These are phyloP conservation scores for Cucurbita ficifolia DNA, from an alignment of 306 rosid genomes.

Conservation along the genomic window DNA sequence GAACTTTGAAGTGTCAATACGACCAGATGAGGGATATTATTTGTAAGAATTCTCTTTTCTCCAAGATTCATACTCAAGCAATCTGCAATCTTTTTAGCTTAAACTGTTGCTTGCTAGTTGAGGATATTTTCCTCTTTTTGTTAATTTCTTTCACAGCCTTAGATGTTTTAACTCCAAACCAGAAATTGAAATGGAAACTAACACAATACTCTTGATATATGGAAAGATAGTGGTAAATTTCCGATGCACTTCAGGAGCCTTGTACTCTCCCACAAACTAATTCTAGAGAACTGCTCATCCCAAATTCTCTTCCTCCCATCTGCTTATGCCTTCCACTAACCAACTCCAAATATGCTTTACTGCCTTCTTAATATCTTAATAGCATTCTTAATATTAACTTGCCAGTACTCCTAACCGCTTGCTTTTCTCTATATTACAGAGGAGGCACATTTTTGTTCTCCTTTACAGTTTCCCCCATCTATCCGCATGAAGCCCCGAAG, in stretches of 20 bases:
- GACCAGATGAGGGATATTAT: constrained; percentile 90
- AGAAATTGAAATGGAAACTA: not conserved
- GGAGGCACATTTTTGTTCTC: constrained; percentile 71
- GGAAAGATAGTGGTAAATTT: not conserved
- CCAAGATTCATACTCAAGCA: not conserved
- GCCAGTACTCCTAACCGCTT: not conserved
- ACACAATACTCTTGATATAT: not conserved
- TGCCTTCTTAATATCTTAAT: not conserved
- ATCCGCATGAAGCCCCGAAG: constrained; percentile 91
- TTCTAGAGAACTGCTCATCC: not conserved
- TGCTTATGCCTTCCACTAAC: not conserved
- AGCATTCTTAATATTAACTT: not conserved
- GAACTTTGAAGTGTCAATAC: constrained; percentile 88
- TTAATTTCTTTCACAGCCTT: not conserved
- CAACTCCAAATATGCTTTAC: not conserved
- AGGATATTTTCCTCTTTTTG: not conserved
- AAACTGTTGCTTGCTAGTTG: not conserved
- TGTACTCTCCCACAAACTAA: not conserved
- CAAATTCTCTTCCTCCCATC: not conserved
- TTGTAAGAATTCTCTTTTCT: constrained; percentile 30
- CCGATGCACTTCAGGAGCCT: not conserved
- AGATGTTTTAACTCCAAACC: not conserved
- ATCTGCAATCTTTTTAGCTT: not conserved
- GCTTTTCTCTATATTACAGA: constrained; percentile 20
- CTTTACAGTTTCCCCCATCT: constrained; percentile 61